Evolutionary conservation across 768 basidiomycete genomes (phyloP), one percentile per base, ranked within the genome.

Genomic region (Leccinum obscurum): DNA sequence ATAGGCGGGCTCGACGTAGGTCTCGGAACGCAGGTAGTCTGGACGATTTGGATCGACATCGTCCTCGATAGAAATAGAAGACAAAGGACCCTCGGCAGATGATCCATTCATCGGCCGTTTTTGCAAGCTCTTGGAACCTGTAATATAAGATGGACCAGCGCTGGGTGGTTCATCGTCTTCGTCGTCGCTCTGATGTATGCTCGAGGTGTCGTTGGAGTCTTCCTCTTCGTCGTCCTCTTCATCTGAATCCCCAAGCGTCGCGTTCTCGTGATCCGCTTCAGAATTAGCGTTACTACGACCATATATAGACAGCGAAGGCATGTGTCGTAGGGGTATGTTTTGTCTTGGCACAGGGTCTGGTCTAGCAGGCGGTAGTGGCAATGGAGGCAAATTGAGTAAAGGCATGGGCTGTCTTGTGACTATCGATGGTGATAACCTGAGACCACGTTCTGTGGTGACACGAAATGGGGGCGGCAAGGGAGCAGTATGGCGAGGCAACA

Each of bases 271-370:
- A 46, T 73, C 65, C 8, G 59, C 54, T 62, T 66, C 60, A 30
- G 39, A 50, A 49, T 72, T 75, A 30, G 55, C 20, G 28, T 70
- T 62, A 55, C 64, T 65, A 22, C 17, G 59, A 50, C 79, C 79
- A 30, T 75, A 68, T 66, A 78, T 75, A 17, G 78, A 77, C 52
- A 86, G 68, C 28, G 81, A 84, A 34, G 87, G 87, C 75, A 87
- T 83, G 60, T 76, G 83, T 51, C 78, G 75, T 62, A 86, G 70
- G 13, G 80, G 77, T 50, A 70, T 56, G 49, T 58, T 62, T 52
- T 62, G 57, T 48, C 65, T 65, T 30, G 67, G 64, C 1, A 57
- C 54, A 3, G 62, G 14, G 20, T 58, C 62, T 30, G 54, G 44
- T 6, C 61, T 35, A 50, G 68, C 61, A 4, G 67, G 63, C 7